These are phyloP conservation scores for Mikania micrantha DNA, from an alignment of 129 eudicot species.

Conservation along the genomic window DNA sequence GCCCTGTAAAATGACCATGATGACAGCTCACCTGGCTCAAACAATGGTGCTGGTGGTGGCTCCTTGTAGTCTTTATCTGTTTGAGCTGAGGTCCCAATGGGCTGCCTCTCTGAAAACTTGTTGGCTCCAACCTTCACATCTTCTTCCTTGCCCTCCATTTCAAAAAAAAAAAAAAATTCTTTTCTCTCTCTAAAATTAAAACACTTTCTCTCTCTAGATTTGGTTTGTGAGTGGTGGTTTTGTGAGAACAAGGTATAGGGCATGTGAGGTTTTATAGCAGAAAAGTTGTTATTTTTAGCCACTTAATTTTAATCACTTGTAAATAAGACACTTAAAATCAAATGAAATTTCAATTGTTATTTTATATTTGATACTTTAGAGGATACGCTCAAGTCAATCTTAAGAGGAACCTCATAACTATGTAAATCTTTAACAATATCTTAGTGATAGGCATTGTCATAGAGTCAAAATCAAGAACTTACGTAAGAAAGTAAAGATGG, in stretches of 20 bases:
- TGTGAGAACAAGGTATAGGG: slow-evolving; percentile 22
- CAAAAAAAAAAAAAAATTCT: background rate
- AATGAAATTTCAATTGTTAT: too few relatives aligned
- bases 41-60: slow-evolving; percentile 61
- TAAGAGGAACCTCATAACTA: too few relatives aligned
- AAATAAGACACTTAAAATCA: too few relatives aligned
- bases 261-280: slow-evolving; percentile 25
- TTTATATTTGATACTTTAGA: too few relatives aligned
- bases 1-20: slow-evolving; percentile 91
- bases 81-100: slow-evolving; percentile 78
- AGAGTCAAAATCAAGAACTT: too few relatives aligned
- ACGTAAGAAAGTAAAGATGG: too few relatives aligned
- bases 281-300: background rate
- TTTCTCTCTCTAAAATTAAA: background rate
- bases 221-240: slow-evolving; percentile 7
- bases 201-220: slow-evolving; percentile 9
- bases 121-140: slow-evolving; percentile 89
- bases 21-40: slow-evolving; percentile 55
- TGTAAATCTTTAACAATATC: too few relatives aligned
- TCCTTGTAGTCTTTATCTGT: slow-evolving; percentile 76
- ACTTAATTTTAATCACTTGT: too few relatives aligned
- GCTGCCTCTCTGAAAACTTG: slow-evolving; percentile 73
- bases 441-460: too few relatives aligned
- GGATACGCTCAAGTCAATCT: too few relatives aligned
- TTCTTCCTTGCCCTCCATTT: slow-evolving; percentile 86